Evolutionary conservation across 129 eudicot genomes (phyloP), one percentile per base, ranked within the genome.

Genomic region (Lactuca saligna): DNA sequence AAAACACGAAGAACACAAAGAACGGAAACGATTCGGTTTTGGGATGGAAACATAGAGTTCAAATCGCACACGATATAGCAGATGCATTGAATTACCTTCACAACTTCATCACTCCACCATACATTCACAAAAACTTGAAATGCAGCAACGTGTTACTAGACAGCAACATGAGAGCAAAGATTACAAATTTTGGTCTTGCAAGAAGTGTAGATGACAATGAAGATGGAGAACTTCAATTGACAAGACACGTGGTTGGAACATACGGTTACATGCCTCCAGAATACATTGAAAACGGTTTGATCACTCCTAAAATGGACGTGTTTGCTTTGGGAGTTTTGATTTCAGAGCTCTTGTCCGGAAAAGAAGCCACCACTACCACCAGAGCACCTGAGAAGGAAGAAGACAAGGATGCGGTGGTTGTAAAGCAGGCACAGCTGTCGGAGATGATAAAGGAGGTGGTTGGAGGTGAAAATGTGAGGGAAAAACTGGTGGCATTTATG

Each of bases 21-120:
- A 46, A 44, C 13, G 29, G 29, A 7, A 60, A 54, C 16, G 57
- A 57, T 1, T 20, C 49, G 0, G 82, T 68, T 32, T 78, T 91
- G 51, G 79, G 78, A 3, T 91, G 97, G 97, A 91, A 83, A 54
- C 84, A 85, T 75, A 60, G 97, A 68, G 83, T 88, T 57, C 96
- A 88, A 56, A 83, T 91, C 20, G 96, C 93, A 3, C 79, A 71
- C 38, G 84, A 88, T 49, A 69, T 84, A 4, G 90, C 87, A 0
- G 93, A 91, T 69, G 96, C 93, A 0, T 66, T 88, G 63, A 91
- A 91, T 57, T 91, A 91, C 80, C 88, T 91, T 3, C 97, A 91
- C 61, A 85, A 86, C 79, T 91, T 80, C 59, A 73, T 77, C 41
- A 85, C 76, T 54, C 97, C 96, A 4, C 97, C 97, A 5, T 85